Percentiles rank a stretch among this genome's conserved stretches.
These are phyloP conservation scores for Gliomastix tumulicola DNA, from an alignment of 2,329 filamentous ascomycete species.

Conservation along the genomic window DNA sequence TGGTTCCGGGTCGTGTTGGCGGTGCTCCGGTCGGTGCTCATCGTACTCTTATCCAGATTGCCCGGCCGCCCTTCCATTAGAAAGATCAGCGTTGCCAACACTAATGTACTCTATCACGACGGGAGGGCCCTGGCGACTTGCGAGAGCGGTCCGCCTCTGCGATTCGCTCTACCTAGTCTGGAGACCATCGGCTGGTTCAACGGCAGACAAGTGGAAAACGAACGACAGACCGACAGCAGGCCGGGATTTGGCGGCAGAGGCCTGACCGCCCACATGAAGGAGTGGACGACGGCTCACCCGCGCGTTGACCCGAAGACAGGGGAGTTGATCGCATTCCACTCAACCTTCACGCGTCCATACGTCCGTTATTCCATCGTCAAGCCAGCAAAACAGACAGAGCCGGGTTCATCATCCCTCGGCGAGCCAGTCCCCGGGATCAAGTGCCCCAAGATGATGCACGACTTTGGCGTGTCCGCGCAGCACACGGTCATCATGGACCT, in stretches of 20 bases:
- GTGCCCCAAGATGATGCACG: conserved; percentile 68
- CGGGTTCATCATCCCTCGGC: conserved; percentile 33
- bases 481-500: conserved; percentile 65
- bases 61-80: conserved; percentile 53
- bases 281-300: conserved; percentile 66
- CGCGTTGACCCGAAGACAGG: conserved; percentile 57
- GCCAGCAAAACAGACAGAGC: conserved; percentile 12
- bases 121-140: conserved; percentile 62
- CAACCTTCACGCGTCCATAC: conserved; percentile 57
- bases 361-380: conserved; percentile 53
- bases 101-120: conserved; percentile 59
- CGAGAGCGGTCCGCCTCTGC: conserved; percentile 64
- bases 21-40: conserved; percentile 48
- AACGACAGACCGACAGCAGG: conserved; percentile 14
- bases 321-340: conserved; percentile 62
- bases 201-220: conserved; percentile 48
- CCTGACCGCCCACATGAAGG: conserved; percentile 53
- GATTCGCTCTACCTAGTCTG: conserved; percentile 54
- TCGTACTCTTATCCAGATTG: conserved; percentile 51
- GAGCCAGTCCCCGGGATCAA: conserved; percentile 52
- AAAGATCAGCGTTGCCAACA: conserved; percentile 66
- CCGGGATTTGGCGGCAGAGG: conserved; percentile 47
- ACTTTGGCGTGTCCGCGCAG: conserved; percentile 59
- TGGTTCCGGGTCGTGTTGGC: conserved; percentile 39
- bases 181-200: conserved; percentile 68